Base-by-base conservation (phyloP, 306 rosid species). In the Trifolium subterraneum region DNA sequence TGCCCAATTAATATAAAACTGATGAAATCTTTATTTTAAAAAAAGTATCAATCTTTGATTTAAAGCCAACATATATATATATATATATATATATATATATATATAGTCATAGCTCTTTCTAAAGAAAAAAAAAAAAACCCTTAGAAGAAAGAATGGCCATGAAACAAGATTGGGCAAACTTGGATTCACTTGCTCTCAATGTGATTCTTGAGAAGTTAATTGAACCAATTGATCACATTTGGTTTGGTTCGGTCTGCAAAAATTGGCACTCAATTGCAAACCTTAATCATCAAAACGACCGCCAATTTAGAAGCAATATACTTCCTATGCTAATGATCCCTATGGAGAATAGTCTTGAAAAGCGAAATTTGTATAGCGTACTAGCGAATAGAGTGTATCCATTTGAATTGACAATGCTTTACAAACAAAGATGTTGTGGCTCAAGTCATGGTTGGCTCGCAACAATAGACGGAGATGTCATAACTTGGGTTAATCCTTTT, bases 261-360 rank as follows among this genome's bases (percentile, higher is more conserved):
- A 69, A 16, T 69, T 69, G 63, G 74, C 19, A 25, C 7, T 10
- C 45, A 0, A 8, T 31, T 50, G 19, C 74, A 31, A 69, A 50
- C 13, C 47, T 69, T 11, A 10, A 69, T 20, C 47, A 69, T 69
- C 62, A 11, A 33, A 2, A 58, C 19, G 16, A 31, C 12, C 9
- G 16, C 18, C 27, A 47, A 31, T 48, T 29, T 22, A 33, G 63
- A 1, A 6, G 47, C 2, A 18, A 69, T 29, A 9, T 69, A 1
- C 0, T 51, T 12, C 74, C 74, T 33, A 69, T 69, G 74, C 19
- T 69, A 18, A 31, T 51, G 74, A 50, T 69, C 4, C 73, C 47
- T 20, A n/a, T 44, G 3, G 23, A 50, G 13, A 29, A 7, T 1
- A 50, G 18, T 33, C 6, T 6, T 14, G 14, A 8, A 10, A 16